phyloP scores from a whole-genome alignment of 225 moss, liverwort and hornwort species.

The Ulota crispa region DNA sequence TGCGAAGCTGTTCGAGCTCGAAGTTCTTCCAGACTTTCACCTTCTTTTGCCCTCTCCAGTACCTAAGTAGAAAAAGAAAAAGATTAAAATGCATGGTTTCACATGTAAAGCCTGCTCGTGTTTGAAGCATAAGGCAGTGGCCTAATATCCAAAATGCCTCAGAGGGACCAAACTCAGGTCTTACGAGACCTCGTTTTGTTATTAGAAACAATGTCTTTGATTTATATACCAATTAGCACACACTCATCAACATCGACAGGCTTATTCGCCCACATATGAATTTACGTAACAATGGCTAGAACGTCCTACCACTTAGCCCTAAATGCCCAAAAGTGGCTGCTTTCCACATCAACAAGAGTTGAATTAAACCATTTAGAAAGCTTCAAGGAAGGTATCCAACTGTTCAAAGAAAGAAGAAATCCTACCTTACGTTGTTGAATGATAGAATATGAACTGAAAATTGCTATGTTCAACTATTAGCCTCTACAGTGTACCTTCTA shows the following conservation, averaged over 20 bases:
- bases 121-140: background rate
- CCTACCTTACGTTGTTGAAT: background rate
- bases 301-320: background rate
- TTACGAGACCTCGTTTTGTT: background rate
- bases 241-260: background rate
- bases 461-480: background rate
- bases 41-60: conserved; percentile 86
- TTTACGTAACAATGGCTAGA: background rate
- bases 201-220: background rate
- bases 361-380: background rate
- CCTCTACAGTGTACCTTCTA: background rate
- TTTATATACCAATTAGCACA: background rate
- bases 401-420: background rate
- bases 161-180: background rate
- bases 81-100: background rate
- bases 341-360: background rate
- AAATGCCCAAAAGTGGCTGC: background rate
- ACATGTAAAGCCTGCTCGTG: background rate
- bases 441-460: background rate
- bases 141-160: background rate
- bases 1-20: conserved; percentile 77
- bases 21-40: conserved; percentile 86
- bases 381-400: background rate
- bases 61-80: conserved; percentile 47
- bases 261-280: background rate